Percentiles rank a stretch among this genome's conserved stretches.
Conservation (phyloP, 768 basidiomycete species). For the Lanmaoa rubissima region DNA sequence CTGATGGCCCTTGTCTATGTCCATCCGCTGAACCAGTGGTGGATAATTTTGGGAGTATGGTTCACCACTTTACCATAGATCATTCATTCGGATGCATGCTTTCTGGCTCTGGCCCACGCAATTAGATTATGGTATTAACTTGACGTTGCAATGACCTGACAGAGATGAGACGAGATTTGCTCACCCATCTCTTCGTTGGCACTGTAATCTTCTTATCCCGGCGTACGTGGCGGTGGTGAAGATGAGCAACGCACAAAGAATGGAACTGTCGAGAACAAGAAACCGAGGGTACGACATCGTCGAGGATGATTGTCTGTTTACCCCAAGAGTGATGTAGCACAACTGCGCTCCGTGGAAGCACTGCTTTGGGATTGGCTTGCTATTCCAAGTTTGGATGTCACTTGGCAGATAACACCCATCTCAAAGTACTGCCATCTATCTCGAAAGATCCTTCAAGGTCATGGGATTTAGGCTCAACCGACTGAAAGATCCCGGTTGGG, state of each 20-base stretch:
- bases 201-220: no score
- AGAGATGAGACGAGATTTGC: neutral
- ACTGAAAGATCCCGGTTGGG: slow-evolving; percentile 36
- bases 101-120: slow-evolving; percentile 7
- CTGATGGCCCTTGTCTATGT: neutral
- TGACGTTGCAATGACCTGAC: neutral
- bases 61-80: slow-evolving; percentile 26
- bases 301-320: no score
- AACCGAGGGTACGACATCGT: neutral
- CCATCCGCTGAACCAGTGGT: neutral
- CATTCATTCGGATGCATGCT: slow-evolving; percentile 16
- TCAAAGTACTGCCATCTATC: slow-evolving; percentile 14
- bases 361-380: neutral
- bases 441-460: slow-evolving; percentile 16
- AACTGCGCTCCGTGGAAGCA: no score
- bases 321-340: no score
- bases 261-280: neutral
- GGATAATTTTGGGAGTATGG: slow-evolving; percentile 2
- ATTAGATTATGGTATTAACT: slow-evolving; percentile 11
- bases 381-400: neutral
- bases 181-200: neutral
- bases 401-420: neutral
- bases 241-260: neutral
- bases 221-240: neutral
- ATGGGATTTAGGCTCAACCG: slow-evolving; percentile 17